Evolutionary conservation across 2,329 filamentous ascomycete species (phyloP), one percentile per base, ranked within the genome.

Genomic region (Neofusicoccum sp.): DNA sequence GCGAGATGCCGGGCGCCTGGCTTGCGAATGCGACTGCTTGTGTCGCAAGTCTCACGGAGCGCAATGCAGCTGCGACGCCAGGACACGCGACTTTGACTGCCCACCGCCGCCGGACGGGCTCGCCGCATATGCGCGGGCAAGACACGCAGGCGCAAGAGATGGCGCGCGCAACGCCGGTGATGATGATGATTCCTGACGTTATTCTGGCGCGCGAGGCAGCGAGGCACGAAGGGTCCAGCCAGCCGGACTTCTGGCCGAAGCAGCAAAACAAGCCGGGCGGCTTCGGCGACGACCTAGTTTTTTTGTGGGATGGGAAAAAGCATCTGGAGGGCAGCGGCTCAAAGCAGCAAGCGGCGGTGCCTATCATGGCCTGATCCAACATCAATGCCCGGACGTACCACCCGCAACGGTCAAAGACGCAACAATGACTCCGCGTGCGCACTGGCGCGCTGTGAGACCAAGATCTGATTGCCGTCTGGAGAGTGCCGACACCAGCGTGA

Each of bases 361-460:
- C 58, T 43, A 60, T 60, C 45, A 60, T 60, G 58, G 47, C 58
- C 58, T 60, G 58, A 60, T 60, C 45, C 31, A 49, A 43, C 44
- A 60, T 33, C 58, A 53, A 20, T 14, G 47, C 36, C 38, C 58
- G 58, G 58, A 24, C 47, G 58, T 40, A 33, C 30, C 47, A 45
- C 47, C 58, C 58, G 47, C 58, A 53, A 45, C 38, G 58, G 45
- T 41, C 57, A 16, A 43, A 40, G 45, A 48, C 44, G 57, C 57
- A 41, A 33, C 45, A 38, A 12, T 31, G 44, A n/a, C 57, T 38
- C 31, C 31, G 51, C 51, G 51, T 26, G 51, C 51, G 49, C 49
- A 41, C 56, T 36, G 43, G 43, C 34, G 34, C 38, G 28, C 24
- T 28, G 30, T 38, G 43, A 48, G 54, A 56, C 51, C 51, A 56